Base-by-base conservation (phyloP, 2,329 filamentous ascomycete species). In the Lasiodiplodia sp. region DNA sequence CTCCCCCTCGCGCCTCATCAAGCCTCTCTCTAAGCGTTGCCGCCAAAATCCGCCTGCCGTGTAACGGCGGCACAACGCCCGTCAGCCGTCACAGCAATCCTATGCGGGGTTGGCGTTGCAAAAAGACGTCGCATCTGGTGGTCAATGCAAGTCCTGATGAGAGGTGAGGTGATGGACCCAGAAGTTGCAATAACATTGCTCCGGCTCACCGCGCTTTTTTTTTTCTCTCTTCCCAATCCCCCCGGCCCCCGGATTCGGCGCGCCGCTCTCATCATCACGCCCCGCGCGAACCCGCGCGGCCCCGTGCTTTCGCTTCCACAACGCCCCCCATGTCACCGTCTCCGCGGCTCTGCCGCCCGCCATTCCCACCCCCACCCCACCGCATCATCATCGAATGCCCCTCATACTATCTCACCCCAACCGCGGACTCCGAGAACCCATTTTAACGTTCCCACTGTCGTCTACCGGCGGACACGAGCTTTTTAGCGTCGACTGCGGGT, bases 191-290 rank as follows among this genome's bases (percentile, higher is more conserved):
- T 51, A 1, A n/a, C 12, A 14, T 28, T 14, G 3, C n/a, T 52
- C 49, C 53, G 28, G 37, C 60, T n/a, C 60, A 52, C 60, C 51
- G 44, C 60, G 60, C 44, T 47, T 52, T 64, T 34, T 37, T 4
- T n/a, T 28, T 52, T n/a, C 49, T 7, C 49, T 3, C 25, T 3
- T 16, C 23, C 31, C 53, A 31, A 31, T n/a, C 28, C 28, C 44
- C 28, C 44, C 60, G 18, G 60, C 31, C 60, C 60, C 60, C 60
- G 60, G 44, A 64, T 52, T 64, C 47, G 60, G 47, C 47, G 44
- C 25, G 40, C 8, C 18, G 40, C 40, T n/a, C 40, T 16, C 18
- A n/a, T 47, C 16, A 10, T 47, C 18, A n/a, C 40, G 18, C 40
- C 40, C 40, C 40, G 40, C 40, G 18, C 40, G 40, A 40, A 16